Evolutionary conservation across 2,329 filamentous ascomycete species (phyloP).

Genomic region (Diaporthe capsici): DNA sequence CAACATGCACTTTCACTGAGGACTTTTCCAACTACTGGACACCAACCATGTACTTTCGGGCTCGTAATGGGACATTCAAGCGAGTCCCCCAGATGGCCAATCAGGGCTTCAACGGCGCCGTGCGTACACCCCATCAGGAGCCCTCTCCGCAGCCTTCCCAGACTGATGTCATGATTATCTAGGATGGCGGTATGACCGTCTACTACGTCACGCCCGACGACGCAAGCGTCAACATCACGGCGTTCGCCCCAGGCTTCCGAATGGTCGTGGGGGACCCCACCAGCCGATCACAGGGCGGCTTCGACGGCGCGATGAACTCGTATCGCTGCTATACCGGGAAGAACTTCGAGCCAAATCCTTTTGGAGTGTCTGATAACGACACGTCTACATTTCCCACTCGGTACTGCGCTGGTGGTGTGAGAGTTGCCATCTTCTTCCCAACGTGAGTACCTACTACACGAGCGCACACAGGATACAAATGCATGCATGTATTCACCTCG

Average conservation of each 20-base stretch:
- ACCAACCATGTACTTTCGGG: constrained; percentile 31
- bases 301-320: constrained; percentile 47
- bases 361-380: constrained; percentile 52
- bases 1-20: constrained; percentile 36
- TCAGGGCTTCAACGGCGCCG: constrained; percentile 61
- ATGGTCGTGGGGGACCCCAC: constrained; percentile 57
- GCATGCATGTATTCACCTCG: background rate
- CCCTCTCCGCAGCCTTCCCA: rapidly evolving
- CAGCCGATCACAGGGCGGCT: constrained; percentile 48
- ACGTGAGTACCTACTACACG: background rate
- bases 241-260: constrained; percentile 57
- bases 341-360: constrained; percentile 42
- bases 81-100: constrained; percentile 38
- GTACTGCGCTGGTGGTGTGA: constrained; percentile 55
- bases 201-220: constrained; percentile 50
- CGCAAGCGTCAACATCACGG: constrained; percentile 47
- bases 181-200: constrained; percentile 54
- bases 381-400: constrained; percentile 52
- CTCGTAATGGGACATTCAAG: constrained; percentile 35
- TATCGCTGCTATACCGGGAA: constrained; percentile 56
- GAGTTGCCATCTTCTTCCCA: constrained; percentile 32
- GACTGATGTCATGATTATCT: background rate
- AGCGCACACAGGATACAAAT: background rate
- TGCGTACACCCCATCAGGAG: background rate
- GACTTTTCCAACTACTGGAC: constrained; percentile 40